Base-by-base conservation (phyloP, 257 asterid species). In the Eucommia ulmoides region DNA sequence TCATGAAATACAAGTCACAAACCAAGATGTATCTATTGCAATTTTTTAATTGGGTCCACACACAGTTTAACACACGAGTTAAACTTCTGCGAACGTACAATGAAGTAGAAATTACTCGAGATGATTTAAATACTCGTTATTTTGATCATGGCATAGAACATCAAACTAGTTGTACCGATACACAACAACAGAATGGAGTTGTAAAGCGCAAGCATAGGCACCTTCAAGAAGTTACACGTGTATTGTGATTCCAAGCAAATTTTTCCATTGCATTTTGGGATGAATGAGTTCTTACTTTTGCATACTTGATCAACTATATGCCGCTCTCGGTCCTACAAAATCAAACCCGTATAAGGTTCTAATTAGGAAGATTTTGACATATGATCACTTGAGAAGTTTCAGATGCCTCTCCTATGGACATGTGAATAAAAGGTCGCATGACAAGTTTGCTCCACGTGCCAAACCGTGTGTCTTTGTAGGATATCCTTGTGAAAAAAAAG, bases 151-250 rank as follows among this genome's bases (percentile, higher is more conserved):
- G 63, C 0, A 63, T 50, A 2, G 23, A 5, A 1, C 21, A 23
- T 1, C 53, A 63, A 12, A 49, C 53, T 2, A 35, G 38, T 4
- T 41, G 51, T 7, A 19, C 14, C 2, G 14, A 41, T 7, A 63
- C 58, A 16, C 56, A 56, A 0, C 57, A 62, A 17, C 52, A 62
- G 22, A 55, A 62, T 38, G 68, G 67, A 1, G 19, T 25, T 1
- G 46, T 58, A 3, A 55, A 58, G 12, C 19, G 50, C 0, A 49
- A 49, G 15, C 56, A 58, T 23, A 18, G 50, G 5, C 52, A 59
- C 11, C 8, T 59, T 20, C 8, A 50, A 8, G 33, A 51, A 11
- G 35, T 41, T 16, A 33, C 59, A 0, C 12, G 52, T 0, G 58
- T 53, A 0, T 20, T 60, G n/a, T 1, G n/a, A 3, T 60, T 60